phyloP scores from a whole-genome alignment of 192 early-diverging fungal species.

The Rhizophlyctis rosea region DNA sequence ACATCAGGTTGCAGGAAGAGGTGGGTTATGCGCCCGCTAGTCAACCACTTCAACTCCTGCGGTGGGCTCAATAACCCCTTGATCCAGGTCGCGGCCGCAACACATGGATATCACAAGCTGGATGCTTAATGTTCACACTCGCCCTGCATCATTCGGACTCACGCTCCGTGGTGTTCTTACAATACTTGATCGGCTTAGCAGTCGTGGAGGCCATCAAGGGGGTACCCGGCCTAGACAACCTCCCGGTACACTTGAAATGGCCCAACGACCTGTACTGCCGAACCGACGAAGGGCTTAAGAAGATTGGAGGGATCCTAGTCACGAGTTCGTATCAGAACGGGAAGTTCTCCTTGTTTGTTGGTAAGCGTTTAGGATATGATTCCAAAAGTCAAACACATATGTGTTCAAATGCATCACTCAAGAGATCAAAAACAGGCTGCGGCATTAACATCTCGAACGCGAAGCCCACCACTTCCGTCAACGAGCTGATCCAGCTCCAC shows the following conservation, averaged over 20 bases:
- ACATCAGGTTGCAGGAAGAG: conserved; percentile 82
- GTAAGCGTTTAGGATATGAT: conserved; percentile 31
- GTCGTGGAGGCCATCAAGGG: conserved; percentile 73
- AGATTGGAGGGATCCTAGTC: conserved; percentile 90
- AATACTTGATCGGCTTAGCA: conserved; percentile 89
- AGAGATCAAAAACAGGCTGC: conserved; percentile 48
- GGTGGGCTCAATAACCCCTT: no score
- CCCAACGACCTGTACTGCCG: conserved; percentile 93
- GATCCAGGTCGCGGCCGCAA: conserved; percentile 73
- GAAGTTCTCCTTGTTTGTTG: conserved; percentile 79
- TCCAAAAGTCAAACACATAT: neutral
- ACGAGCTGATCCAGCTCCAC: conserved; percentile 68
- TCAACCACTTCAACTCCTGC: conserved; percentile 8
- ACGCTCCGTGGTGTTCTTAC: conserved; percentile 80
- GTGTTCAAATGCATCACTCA: neutral
- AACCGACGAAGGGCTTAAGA: conserved; percentile 36
- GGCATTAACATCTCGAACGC: conserved; percentile 86
- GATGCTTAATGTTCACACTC: conserved; percentile 85
- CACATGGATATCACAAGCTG: conserved; percentile 90
- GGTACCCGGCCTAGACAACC: conserved; percentile 55
- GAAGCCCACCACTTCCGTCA: conserved; percentile 82
- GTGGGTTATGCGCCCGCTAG: conserved; percentile 9
- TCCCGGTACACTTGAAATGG: conserved; percentile 92
- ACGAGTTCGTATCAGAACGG: conserved; percentile 70
- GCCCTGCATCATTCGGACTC: conserved; percentile 68